These are phyloP conservation scores for Sphaerostilbella broomeana DNA, from an alignment of 2,329 filamentous ascomycete genomes.

Conservation along the genomic window DNA sequence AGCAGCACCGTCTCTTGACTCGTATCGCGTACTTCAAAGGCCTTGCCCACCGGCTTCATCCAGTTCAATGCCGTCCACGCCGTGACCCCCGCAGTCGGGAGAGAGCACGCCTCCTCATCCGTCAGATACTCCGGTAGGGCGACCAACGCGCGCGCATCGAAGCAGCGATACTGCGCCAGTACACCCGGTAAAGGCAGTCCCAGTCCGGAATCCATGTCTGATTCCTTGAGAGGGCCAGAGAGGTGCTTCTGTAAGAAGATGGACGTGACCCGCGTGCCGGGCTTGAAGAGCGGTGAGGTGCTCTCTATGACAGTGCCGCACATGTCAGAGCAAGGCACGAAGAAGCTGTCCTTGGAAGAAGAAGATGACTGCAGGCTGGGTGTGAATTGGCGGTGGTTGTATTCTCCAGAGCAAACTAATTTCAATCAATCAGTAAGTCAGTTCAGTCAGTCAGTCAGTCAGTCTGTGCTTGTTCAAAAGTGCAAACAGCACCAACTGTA, in stretches of 20 bases:
- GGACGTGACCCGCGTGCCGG: slow-evolving; percentile 59
- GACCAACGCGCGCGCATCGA: slow-evolving; percentile 50
- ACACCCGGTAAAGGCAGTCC: slow-evolving; percentile 55
- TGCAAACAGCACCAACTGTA: no score
- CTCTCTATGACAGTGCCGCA: slow-evolving; percentile 52
- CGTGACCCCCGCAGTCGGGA: slow-evolving; percentile 57
- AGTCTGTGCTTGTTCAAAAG: no score
- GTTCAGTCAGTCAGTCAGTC: no score
- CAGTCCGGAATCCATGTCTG: slow-evolving; percentile 50
- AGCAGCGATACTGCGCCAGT: slow-evolving; percentile 53
- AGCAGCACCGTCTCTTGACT: slow-evolving; percentile 37
- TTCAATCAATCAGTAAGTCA: no score
- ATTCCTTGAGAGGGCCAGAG: slow-evolving; percentile 51
- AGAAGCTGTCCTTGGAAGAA: no score
- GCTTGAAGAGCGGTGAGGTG: slow-evolving; percentile 32
- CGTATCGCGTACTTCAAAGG: slow-evolving; percentile 20
- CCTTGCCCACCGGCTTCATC: slow-evolving; percentile 47
- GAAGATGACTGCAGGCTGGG: slow-evolving; percentile 18
- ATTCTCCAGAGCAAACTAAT: slow-evolving; percentile 60
- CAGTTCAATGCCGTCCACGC: slow-evolving; percentile 61
- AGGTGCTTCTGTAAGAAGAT: slow-evolving; percentile 55
- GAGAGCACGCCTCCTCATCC: slow-evolving; percentile 52
- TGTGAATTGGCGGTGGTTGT: slow-evolving; percentile 50
- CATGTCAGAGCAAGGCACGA: slow-evolving; percentile 66
- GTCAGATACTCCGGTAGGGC: slow-evolving; percentile 49